These are phyloP conservation scores for Scenedesmus sp. DNA, from an alignment of 163 green algal species.

Conservation along the genomic window DNA sequence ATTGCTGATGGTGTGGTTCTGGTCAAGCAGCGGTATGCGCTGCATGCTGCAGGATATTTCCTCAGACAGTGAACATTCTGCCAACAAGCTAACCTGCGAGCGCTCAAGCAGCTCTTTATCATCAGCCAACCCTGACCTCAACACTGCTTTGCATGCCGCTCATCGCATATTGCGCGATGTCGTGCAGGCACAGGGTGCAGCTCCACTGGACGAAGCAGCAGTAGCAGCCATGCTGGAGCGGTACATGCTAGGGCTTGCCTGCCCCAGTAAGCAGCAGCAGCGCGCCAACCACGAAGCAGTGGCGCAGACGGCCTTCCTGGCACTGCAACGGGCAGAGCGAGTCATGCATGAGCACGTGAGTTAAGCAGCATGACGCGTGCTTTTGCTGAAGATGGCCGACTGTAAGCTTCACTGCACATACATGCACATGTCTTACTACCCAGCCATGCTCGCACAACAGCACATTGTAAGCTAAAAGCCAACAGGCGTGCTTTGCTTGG, in stretches of 20 bases:
- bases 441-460: neutral
- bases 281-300: neutral
- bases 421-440: neutral
- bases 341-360: slow-evolving; percentile 20
- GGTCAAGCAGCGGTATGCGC: too few species aligned
- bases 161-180: too few species aligned
- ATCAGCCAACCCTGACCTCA: too few species aligned
- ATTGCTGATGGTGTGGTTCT: too few species aligned
- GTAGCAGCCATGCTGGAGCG: neutral
- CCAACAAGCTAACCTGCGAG: too few species aligned
- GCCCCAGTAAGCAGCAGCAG: neutral
- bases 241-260: neutral
- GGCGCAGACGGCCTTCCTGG: neutral
- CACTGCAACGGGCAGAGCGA: neutral
- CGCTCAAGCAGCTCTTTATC: neutral
- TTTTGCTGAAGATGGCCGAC: neutral
- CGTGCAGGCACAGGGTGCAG: neutral
- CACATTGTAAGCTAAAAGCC: neutral
- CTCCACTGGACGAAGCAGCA: neutral
- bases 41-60: too few species aligned
- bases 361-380: neutral
- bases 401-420: too few species aligned
- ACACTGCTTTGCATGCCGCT: neutral
- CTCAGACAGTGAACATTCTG: too few species aligned
- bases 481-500: neutral